Base-by-base conservation (phyloP, 73 alveolate genomes). In the Paraurostyla sp. region DNA sequence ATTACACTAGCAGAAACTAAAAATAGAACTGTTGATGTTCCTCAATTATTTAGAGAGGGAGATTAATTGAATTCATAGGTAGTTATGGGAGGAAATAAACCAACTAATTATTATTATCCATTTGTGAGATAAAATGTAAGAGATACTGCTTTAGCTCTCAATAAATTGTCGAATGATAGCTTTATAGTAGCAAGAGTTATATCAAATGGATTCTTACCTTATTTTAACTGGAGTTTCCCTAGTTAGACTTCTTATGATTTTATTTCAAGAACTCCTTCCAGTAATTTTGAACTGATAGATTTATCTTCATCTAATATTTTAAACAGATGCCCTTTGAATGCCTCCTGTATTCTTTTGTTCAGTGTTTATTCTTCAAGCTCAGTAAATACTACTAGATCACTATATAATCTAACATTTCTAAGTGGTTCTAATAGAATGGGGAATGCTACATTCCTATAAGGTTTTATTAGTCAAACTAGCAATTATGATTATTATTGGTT, bases 171-270 rank as follows among this genome's bases (percentile, higher is more conserved):
- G 35, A 38, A 38, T 16, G 46, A 65, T 65, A 20, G 51, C 4
- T 16, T 30, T 20, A 16, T 65, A 11, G 82, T 65, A 38, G 82
- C 60, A 18, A 65, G 82, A 65, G 25, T 65, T 36, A 22, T 65
- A 3, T 11, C 32, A 1, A 33, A 32, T 38, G 82, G 82, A 6
- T 38, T 38, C 42, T 22, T 65, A 22, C 59, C 82, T 18, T 65
- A 65, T 35, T 65, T 13, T 65, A 65, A 65, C 46, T 65, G 82
- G 82, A 65, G 54, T 38, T 65, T 13, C 38, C 82, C 82, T 4
- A 65, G 3, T 38, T 33, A 2, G 16, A 65, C 56, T 40, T 65
- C 82, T 38, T 18, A 65, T 38, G 82, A 65, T 65, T 65, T 65
- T 2, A 65, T 65, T 38, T 65, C 82, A 3, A 65, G 58, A 30